phyloP scores from a whole-genome alignment of 2,329 filamentous ascomycete species.

The Colletotrichum sp. region DNA sequence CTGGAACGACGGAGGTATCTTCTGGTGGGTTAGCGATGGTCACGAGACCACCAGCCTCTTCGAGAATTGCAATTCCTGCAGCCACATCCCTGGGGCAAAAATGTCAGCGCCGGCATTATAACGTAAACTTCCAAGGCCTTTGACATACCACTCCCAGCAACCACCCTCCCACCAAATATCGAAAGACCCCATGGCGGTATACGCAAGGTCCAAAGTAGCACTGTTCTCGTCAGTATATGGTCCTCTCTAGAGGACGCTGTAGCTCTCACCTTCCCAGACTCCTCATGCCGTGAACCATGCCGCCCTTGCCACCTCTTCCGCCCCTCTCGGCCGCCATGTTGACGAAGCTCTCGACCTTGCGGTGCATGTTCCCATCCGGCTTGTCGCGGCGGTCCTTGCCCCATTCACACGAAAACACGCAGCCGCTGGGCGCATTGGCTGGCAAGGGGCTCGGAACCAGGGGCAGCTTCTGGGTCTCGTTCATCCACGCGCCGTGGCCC shows the following conservation, averaged over 20 bases:
- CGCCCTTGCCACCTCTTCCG: conserved; percentile 68
- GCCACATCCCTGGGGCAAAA: conserved; percentile 66
- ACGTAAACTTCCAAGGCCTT: conserved; percentile 50
- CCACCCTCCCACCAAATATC: conserved; percentile 87
- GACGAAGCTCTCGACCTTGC: conserved; percentile 76
- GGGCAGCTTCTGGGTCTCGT: conserved; percentile 67
- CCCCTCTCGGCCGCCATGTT: conserved; percentile 75
- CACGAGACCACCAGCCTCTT: conserved; percentile 76
- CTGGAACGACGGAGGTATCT: conserved; percentile 59
- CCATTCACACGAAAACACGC: conserved; percentile 79
- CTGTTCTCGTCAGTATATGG: conserved; percentile 37
- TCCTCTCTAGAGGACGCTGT: not conserved
- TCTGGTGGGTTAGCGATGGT: conserved; percentile 76
- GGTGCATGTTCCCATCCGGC: conserved; percentile 69
- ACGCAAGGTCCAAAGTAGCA: conserved; percentile 76
- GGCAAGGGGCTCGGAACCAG: conserved; percentile 69
- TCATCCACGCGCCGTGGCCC: conserved; percentile 72
- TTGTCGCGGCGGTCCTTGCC: conserved; percentile 75
- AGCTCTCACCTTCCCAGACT: conserved; percentile 63
- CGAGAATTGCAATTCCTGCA: conserved; percentile 73
- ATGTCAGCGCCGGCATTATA: conserved; percentile 56
- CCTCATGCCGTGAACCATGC: conserved; percentile 80
- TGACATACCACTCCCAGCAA: conserved; percentile 75
- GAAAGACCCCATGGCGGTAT: conserved; percentile 75
- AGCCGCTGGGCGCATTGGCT: conserved; percentile 67